Evolutionary conservation across 805 yeast species (phyloP), one percentile per base, ranked within the genome.

Genomic region (Yamadazyma sp.): DNA sequence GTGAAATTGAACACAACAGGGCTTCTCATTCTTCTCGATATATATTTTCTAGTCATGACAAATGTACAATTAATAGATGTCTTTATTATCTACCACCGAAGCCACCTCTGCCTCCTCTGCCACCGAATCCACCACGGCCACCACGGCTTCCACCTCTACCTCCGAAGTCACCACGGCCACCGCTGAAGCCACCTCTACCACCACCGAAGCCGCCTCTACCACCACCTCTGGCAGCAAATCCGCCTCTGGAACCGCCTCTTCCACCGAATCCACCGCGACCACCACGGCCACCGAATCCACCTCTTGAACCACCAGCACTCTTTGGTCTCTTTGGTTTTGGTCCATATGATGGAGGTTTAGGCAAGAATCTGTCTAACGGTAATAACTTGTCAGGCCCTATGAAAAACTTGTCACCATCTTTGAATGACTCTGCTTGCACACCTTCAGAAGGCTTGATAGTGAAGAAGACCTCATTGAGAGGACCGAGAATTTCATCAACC

Each of bases 401-500:
- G 72, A 69, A 93, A 62, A 93, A 91, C 69, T 90, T 90, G 67
- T 93, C 99, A 52, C 98, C 99, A 32, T 79, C 84, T 66, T 88
- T 88, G 77, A 93, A 93, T 37, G 96, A 86, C 24, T 77, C 67
- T 39, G 99, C 96, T 62, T 85, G 93, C 37, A 93, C 93, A 59
- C 99, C 99, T 60, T 93, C 99, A 36, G 85, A 74, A 41, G 97
- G 93, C 70, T 93, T 93, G 53, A 93, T 82, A 25, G 99, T 93
- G 77, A 93, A 93, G 61, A 77, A 91, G n/a, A 93, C 97, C 68
- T 93, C 99, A 61, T 93, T 93, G 60, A 93, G 70, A 32, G 99
- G 98, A 35, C 99, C 99, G 51, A 93, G 76, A 47, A 93, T 93
- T 73, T 93, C 99, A 62, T 93, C 99, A 42, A 93, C 95, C 65